phyloP scores from a whole-genome alignment of 805 yeast genomes.

The Komagataella populi region DNA sequence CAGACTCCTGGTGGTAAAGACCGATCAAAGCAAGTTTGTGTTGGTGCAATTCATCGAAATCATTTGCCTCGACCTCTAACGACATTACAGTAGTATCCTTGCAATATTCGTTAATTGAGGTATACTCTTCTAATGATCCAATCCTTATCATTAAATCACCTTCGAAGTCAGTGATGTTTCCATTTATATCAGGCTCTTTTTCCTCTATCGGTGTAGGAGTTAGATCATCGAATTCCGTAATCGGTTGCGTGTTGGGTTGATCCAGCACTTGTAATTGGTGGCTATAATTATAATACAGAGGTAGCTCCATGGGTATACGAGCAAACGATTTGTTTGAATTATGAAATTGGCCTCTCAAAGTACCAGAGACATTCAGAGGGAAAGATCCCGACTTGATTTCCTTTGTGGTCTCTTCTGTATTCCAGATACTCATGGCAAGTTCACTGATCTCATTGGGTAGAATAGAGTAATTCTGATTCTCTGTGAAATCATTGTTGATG shows the following conservation, averaged over 20 bases:
- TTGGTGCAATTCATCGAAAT: conserved; percentile 31
- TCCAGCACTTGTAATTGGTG: conserved; percentile 6
- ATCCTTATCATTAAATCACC: conserved; percentile 4
- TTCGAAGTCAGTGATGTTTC: conserved; percentile 9
- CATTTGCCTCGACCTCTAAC: conserved; percentile 19
- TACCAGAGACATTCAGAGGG: conserved; percentile 32
- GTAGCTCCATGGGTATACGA: conserved; percentile 16
- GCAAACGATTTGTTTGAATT: conserved; percentile 7
- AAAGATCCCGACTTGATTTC: conserved; percentile 8
- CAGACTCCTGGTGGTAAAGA: conserved; percentile 52
- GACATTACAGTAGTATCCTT: conserved; percentile 18
- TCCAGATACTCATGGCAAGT: conserved; percentile 42
- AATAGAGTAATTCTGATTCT: conserved; percentile 38
- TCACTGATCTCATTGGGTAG: conserved; percentile 45
- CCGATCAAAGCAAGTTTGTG: conserved; percentile 42
- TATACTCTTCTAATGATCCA: not conserved
- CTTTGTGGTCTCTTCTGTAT: conserved; percentile 10
- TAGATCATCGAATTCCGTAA: conserved; percentile 4
- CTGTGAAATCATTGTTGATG: conserved; percentile 23
- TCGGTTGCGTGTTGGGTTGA: not conserved
- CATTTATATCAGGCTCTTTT: conserved; percentile 12
- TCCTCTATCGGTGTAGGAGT: conserved; percentile 1
- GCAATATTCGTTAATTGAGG: conserved; percentile 1
- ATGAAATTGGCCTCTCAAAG: conserved; percentile 27
- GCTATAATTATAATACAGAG: conserved; percentile 10